A percentile compares a stretch with the other conserved stretches of the same genome.
phyloP scores from a whole-genome alignment of 768 basidiomycete species.

The Suillus cothurnatus region DNA sequence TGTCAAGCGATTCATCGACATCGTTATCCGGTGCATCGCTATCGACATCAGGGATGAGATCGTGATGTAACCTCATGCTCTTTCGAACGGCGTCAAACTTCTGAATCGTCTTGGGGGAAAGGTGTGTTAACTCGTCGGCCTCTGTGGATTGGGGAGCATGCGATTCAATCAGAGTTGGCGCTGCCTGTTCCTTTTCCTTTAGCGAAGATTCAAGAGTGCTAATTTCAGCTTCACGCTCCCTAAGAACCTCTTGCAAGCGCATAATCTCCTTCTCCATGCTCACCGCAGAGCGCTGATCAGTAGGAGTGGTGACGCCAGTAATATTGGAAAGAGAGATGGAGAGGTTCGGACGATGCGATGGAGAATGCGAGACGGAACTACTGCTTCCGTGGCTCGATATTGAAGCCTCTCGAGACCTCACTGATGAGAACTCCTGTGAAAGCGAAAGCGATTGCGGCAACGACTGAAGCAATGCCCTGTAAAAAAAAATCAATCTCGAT shows the following conservation, averaged over 20 bases:
- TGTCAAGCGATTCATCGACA: conserved; percentile 71
- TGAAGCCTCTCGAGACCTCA: conserved; percentile 81
- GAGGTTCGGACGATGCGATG: conserved; percentile 56
- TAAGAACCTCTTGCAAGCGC: conserved; percentile 90
- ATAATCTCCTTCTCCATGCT: conserved; percentile 95
- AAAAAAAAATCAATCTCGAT: conserved; percentile 18
- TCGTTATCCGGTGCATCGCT: conserved; percentile 38
- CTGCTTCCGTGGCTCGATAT: conserved; percentile 74
- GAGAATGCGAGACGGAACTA: conserved; percentile 65
- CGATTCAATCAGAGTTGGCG: neutral
- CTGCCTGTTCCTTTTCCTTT: conserved; percentile 37
- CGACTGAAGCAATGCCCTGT: conserved; percentile 89
- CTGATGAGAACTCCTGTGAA: conserved; percentile 95
- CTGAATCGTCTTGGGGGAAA: conserved; percentile 73
- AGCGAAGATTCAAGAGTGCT: conserved; percentile 62
- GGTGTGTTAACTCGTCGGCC: conserved; percentile 34
- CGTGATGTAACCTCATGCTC: conserved; percentile 57
- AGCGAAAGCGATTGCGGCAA: conserved; percentile 94
- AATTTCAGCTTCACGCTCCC: conserved; percentile 92
- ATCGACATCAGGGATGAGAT: conserved; percentile 34
- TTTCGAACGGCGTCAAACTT: conserved; percentile 76
- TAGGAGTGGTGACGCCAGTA: conserved; percentile 24
- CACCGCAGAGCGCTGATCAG: conserved; percentile 72
- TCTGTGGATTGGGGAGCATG: conserved; percentile 14
- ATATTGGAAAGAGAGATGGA: conserved; percentile 55